Conservation (phyloP, 345 rosid species). For the Gossypium australe region DNA sequence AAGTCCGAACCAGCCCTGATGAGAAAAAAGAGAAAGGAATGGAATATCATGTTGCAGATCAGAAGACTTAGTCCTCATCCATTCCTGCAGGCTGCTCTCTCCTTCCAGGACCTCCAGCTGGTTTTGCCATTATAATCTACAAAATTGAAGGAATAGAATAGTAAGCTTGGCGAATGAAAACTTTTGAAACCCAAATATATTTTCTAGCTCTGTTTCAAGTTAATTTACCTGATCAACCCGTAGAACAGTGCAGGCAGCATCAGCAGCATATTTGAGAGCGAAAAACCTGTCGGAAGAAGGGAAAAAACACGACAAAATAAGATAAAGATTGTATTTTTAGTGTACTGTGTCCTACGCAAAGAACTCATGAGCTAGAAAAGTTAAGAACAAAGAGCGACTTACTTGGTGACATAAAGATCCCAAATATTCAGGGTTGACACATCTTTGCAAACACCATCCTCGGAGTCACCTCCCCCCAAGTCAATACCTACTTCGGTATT, state of each 20-base stretch:
- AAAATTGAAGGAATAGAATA: constrained; percentile 7
- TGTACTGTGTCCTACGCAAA: neutral
- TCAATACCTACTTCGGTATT: constrained; percentile 82
- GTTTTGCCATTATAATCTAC: constrained; percentile 96
- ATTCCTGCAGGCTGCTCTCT: constrained; percentile 64
- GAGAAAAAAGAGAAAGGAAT: neutral
- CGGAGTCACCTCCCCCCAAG: constrained; percentile 79
- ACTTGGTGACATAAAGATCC: constrained; percentile 96
- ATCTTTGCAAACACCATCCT: constrained; percentile 78
- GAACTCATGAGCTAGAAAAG: neutral
- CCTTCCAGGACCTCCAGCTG: constrained; percentile 82
- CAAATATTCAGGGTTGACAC: constrained; percentile 58
- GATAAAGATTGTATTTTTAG: neutral
- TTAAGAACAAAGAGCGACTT: constrained; percentile 17
- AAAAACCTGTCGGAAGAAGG: constrained; percentile 44
- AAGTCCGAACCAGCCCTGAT: neutral
- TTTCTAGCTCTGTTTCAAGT: neutral
- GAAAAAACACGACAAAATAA: neutral
- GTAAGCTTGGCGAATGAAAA: neutral
- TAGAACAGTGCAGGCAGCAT: constrained; percentile 96
- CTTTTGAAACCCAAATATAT: neutral
- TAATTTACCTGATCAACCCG: constrained; percentile 86
- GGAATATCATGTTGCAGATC: neutral
- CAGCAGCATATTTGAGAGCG: constrained; percentile 93
- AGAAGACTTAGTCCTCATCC: constrained; percentile 54